phyloP scores from a whole-genome alignment of 2,329 filamentous ascomycete species.

The Penicillium hesseltinei region DNA sequence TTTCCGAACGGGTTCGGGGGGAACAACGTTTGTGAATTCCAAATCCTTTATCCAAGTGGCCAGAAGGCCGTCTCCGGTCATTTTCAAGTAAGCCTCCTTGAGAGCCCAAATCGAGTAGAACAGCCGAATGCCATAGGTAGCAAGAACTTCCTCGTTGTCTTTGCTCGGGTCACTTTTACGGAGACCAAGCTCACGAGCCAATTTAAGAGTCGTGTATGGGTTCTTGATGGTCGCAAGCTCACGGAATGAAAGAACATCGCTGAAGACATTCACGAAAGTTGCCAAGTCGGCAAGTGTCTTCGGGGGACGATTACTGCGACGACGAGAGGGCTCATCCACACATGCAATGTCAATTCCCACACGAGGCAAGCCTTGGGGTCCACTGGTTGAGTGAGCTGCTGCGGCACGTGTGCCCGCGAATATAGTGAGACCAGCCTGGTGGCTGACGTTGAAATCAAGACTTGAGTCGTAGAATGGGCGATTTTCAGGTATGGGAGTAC shows the following conservation, averaged over 20 bases:
- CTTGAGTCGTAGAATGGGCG: conserved; percentile 49
- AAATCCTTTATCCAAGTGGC: conserved; percentile 60
- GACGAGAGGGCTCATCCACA: conserved; percentile 50
- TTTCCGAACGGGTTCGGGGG: conserved; percentile 37
- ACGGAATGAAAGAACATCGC: conserved; percentile 56
- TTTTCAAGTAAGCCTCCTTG: conserved; percentile 67
- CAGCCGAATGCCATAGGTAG: conserved; percentile 57
- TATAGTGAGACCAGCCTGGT: conserved; percentile 62
- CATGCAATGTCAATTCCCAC: conserved; percentile 64
- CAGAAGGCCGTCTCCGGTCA: conserved; percentile 62
- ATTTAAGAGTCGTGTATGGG: conserved; percentile 26
- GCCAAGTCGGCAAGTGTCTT: conserved; percentile 52
- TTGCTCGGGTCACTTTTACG: conserved; percentile 8
- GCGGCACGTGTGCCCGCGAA: conserved; percentile 51
- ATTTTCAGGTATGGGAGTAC: conserved; percentile 49
- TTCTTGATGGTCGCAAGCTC: conserved; percentile 57
- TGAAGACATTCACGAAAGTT: conserved; percentile 60
- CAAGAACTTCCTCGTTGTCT: conserved; percentile 25
- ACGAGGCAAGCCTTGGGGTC: conserved; percentile 27
- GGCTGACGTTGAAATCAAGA: conserved; percentile 64
- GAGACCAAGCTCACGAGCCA: conserved; percentile 14
- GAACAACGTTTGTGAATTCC: conserved; percentile 59
- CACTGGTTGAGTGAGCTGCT: not conserved
- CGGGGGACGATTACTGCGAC: conserved; percentile 32
- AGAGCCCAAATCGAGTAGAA: conserved; percentile 66